Evolutionary conservation across 306 rosid genomes (phyloP).

Genomic region (Lathyrus tuberosus): DNA sequence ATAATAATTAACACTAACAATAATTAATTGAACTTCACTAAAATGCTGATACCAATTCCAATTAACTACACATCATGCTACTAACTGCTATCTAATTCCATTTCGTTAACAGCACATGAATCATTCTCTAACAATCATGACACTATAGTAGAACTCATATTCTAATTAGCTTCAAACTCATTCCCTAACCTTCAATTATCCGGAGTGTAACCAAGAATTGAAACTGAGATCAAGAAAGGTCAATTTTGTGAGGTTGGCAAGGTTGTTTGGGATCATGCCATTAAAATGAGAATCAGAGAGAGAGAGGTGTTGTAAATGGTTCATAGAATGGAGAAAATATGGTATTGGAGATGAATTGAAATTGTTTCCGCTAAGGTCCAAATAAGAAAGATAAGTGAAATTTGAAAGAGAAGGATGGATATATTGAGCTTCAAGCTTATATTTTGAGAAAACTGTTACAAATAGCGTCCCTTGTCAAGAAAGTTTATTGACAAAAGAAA

Average conservation of each 20-base stretch:
- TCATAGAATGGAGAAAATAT: neutral
- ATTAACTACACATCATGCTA: too few relatives aligned
- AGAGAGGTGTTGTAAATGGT: constrained; percentile 13
- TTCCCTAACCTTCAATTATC: too few relatives aligned
- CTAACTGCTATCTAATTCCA: too few relatives aligned
- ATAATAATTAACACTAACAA: too few relatives aligned
- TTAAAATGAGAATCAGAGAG: constrained; percentile 9
- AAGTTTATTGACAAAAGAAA: too few relatives aligned
- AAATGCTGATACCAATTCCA: too few relatives aligned
- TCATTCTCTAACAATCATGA: too few relatives aligned
- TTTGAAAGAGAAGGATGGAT: constrained; percentile 15
- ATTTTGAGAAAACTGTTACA: neutral
- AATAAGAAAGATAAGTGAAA: constrained; percentile 22
- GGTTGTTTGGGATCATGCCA: constrained; percentile 27
- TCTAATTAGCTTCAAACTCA: too few relatives aligned
- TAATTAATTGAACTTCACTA: too few relatives aligned
- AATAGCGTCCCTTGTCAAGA: too few relatives aligned
- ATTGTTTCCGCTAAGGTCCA: constrained; percentile 40
- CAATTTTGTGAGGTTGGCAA: constrained; percentile 38
- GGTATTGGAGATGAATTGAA: constrained; percentile 28
- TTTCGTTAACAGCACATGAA: too few relatives aligned
- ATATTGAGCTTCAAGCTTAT: constrained; percentile 4
- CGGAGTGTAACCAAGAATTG: neutral
- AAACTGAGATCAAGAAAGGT: constrained; percentile 27
- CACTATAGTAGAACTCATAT: too few relatives aligned